These are phyloP conservation scores for Didymella pinodella DNA, from an alignment of 2,329 filamentous ascomycete species.

Conservation along the genomic window DNA sequence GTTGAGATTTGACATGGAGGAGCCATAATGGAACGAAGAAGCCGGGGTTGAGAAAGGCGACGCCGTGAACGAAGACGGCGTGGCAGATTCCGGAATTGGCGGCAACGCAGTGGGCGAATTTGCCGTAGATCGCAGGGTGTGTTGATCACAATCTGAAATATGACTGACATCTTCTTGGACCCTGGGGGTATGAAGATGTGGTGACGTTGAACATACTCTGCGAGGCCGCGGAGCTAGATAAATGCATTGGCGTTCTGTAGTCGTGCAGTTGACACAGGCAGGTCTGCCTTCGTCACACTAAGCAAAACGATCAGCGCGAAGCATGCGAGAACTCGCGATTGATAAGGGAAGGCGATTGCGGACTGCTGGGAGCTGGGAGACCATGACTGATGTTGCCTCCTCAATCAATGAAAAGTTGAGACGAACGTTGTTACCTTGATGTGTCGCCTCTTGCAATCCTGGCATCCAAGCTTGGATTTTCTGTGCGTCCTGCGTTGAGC, in stretches of 20 bases:
- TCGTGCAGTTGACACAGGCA: neutral
- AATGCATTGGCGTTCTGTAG: neutral
- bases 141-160: neutral
- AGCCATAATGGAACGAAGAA: conserved; percentile 10
- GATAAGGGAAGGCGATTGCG: too few relatives aligned
- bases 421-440: neutral
- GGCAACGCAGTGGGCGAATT: neutral
- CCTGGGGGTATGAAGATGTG: too few relatives aligned
- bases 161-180: neutral
- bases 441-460: neutral
- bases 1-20: conserved; percentile 13
- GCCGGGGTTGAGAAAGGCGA: conserved; percentile 10
- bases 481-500: neutral
- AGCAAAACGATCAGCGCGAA: neutral
- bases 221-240: neutral
- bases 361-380: neutral
- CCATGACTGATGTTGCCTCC: neutral
- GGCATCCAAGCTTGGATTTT: neutral
- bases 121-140: neutral
- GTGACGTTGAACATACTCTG: neutral
- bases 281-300: neutral
- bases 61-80: conserved; percentile 9
- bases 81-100: neutral
- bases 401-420: too few relatives aligned
- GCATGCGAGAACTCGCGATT: too few relatives aligned